Percentiles rank a stretch among this genome's conserved stretches.
These are phyloP conservation scores for Capsicum chinense DNA, from an alignment of 257 asterid genomes.

Conservation along the genomic window DNA sequence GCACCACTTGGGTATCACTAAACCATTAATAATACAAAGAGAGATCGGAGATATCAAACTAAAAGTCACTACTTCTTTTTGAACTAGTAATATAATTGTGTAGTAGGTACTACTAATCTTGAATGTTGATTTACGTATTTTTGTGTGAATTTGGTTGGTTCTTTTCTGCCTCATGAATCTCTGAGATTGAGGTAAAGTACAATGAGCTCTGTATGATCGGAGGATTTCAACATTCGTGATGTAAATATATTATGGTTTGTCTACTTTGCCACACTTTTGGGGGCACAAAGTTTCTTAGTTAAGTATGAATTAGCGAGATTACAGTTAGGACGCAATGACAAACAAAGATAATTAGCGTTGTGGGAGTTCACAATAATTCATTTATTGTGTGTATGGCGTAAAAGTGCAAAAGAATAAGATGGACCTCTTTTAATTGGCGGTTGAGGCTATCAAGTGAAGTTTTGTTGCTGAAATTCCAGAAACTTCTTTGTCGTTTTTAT, in stretches of 20 bases:
- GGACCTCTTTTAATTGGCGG: no score
- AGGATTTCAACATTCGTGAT: neutral
- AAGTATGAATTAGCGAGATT: neutral
- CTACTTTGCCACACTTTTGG: neutral
- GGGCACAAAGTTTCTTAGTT: neutral
- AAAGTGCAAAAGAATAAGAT: neutral
- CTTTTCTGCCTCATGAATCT: constrained; percentile 17
- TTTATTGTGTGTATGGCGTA: no score
- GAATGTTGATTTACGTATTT: constrained; percentile 17
- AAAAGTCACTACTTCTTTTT: neutral
- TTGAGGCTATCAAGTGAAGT: neutral
- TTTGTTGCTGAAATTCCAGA: neutral
- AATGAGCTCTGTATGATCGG: neutral
- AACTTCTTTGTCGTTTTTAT: no score
- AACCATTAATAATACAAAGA: neutral
- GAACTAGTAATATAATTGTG: neutral
- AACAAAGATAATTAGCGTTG: neutral
- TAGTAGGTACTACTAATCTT: neutral
- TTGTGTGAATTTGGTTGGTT: constrained; percentile 3
- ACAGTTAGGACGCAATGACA: neutral
- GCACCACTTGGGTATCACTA: constrained; percentile 66
- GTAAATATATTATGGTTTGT: neutral
- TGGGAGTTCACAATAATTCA: neutral
- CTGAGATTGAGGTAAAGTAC: neutral
- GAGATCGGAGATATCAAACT: neutral